Evolutionary conservation across 495 filamentous ascomycete genomes (phyloP).

Genomic region (Aspergillus sclerotiicarbonarius): DNA sequence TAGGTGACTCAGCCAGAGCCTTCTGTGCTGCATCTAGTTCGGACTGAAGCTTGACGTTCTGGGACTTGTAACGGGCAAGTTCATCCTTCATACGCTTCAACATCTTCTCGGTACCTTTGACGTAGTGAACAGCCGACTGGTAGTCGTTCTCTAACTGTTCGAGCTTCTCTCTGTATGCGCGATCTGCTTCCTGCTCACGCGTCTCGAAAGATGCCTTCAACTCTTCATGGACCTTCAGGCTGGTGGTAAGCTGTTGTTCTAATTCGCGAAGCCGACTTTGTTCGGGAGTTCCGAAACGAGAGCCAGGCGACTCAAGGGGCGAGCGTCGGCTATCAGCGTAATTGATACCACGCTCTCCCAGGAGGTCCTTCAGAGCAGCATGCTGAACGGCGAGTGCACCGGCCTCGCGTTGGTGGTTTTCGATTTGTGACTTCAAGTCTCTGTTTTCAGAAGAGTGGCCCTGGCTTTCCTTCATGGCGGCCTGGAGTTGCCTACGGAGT

Average conservation of each 20-base stretch:
- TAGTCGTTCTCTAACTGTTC: constrained; percentile 93
- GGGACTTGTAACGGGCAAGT: constrained; percentile 78
- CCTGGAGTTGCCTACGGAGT: constrained; percentile 84
- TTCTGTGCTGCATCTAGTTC: constrained; percentile 62
- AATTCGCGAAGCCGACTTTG: constrained; percentile 78
- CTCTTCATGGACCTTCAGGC: constrained; percentile 77
- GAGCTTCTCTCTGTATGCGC: constrained; percentile 85
- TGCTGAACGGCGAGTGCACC: constrained; percentile 90
- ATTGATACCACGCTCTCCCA: constrained; percentile 80
- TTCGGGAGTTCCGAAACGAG: constrained; percentile 75
- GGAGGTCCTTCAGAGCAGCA: constrained; percentile 84
- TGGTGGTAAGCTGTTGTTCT: constrained; percentile 82
- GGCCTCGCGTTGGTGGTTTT: constrained; percentile 80
- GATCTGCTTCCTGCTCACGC: constrained; percentile 79
- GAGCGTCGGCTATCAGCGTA: constrained; percentile 54
- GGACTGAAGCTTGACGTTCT: constrained; percentile 78
- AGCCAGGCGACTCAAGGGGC: constrained; percentile 66
- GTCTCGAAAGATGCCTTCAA: constrained; percentile 70
- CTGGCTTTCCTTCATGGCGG: constrained; percentile 75
- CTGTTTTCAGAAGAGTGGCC: constrained; percentile 69
- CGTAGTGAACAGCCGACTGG: constrained; percentile 98
- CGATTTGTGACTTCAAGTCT: constrained; percentile 74
- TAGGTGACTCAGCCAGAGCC: constrained; percentile 35
- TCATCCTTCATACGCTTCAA: constrained; percentile 98
- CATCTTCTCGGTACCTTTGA: constrained; percentile 99